Conservation (phyloP, 352 stramenopile species). For the Phytophthora brassicae region DNA sequence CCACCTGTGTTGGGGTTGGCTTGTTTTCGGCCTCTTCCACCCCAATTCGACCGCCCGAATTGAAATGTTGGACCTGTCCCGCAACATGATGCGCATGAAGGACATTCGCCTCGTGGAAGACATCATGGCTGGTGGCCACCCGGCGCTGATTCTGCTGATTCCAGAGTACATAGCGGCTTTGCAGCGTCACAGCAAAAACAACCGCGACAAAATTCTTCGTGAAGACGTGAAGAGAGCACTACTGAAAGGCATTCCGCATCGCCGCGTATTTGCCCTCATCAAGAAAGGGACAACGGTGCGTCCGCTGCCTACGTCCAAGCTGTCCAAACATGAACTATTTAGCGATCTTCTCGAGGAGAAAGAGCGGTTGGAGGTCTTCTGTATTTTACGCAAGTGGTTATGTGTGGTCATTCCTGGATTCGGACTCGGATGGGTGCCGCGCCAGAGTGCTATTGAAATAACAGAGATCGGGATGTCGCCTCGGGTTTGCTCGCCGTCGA, state of each 20-base stretch:
- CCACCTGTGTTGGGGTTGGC: slow-evolving; percentile 53
- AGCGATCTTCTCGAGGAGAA: slow-evolving; percentile 42
- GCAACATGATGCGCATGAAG: slow-evolving; percentile 63
- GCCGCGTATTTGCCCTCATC: slow-evolving; percentile 48
- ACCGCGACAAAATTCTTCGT: slow-evolving; percentile 47
- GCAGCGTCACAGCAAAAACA: slow-evolving; percentile 54
- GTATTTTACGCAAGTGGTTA: slow-evolving; percentile 54
- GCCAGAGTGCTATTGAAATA: slow-evolving; percentile 47
- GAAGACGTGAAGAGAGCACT: slow-evolving; percentile 53
- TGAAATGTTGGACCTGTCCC: slow-evolving; percentile 42
- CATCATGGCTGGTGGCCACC: slow-evolving; percentile 54
- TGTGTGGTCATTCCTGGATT: slow-evolving; percentile 59
- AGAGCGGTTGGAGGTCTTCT: slow-evolving; percentile 57
- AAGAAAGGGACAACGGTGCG: slow-evolving; percentile 48
- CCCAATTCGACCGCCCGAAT: slow-evolving; percentile 54
- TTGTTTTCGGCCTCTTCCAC: slow-evolving; percentile 58
- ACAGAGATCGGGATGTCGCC: slow-evolving; percentile 56
- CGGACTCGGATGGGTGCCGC: slow-evolving; percentile 53
- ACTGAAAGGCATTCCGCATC: slow-evolving; percentile 50
- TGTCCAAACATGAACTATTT: slow-evolving; percentile 46
- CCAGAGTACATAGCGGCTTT: slow-evolving; percentile 47
- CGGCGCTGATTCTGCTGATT: slow-evolving; percentile 48
- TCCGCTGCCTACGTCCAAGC: slow-evolving; percentile 45
- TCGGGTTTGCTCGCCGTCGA: slow-evolving; percentile 46
- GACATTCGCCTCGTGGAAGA: slow-evolving; percentile 51